phyloP scores from a whole-genome alignment of 2,329 filamentous ascomycete genomes.

The Alternaria sp. region DNA sequence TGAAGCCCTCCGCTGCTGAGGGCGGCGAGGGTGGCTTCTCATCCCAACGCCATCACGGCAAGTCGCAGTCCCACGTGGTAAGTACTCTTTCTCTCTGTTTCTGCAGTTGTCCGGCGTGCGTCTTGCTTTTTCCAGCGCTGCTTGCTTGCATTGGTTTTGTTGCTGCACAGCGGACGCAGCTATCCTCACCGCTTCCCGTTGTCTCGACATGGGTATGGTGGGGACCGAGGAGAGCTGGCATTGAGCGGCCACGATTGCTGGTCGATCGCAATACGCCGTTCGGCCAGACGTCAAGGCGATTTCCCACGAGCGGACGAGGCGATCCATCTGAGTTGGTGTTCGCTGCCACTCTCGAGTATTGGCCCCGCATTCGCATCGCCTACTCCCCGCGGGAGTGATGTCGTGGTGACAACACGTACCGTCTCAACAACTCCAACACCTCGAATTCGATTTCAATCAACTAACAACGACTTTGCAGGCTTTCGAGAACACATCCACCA shows the following conservation, averaged over 20 bases:
- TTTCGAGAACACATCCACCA: conserved; percentile 99
- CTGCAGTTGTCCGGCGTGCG: not conserved
- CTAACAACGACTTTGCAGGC: conserved; percentile 64
- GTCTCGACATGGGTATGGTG: not conserved
- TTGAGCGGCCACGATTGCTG: not conserved
- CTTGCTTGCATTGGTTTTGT: not conserved
- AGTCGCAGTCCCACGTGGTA: conserved; percentile 85
- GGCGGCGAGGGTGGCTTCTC: conserved; percentile 56
- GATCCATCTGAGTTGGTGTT: not conserved
- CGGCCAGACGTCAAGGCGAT: not conserved
- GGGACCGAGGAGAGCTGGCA: not conserved
- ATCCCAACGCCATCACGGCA: conserved; percentile 74
- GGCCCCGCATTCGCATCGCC: not conserved
- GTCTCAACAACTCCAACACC: not conserved
- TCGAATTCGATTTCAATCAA: not conserved
- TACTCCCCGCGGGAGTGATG: not conserved
- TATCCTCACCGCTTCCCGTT: not conserved
- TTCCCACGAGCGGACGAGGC: not conserved
- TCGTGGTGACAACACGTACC: not conserved
- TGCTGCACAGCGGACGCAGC: not conserved
- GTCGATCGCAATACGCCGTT: not conserved
- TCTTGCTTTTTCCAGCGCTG: not conserved
- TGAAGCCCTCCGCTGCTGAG: conserved; percentile 66
- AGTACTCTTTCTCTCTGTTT: conserved; percentile 52
- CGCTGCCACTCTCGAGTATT: not conserved